Conservation (phyloP, 106 monocot species). For the Triglochin maritima region DNA sequence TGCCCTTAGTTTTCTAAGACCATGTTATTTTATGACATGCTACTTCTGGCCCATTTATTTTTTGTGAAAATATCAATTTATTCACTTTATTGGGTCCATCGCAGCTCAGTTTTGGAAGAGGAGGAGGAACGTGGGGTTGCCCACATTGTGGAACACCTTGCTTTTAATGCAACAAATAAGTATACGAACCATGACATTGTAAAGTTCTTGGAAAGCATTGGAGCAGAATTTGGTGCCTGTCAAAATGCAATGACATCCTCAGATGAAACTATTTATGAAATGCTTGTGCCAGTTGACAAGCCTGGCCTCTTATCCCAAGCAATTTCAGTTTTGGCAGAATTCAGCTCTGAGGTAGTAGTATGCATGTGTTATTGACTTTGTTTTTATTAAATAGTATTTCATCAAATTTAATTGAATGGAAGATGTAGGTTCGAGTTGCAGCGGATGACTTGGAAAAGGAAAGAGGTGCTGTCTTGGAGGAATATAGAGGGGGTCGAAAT, state of each 20-base stretch:
- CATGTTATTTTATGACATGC: too few relatives aligned
- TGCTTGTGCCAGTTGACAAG: slow-evolving; percentile 97
- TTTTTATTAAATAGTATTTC: neutral
- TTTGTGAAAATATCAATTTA: neutral
- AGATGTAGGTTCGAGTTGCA: slow-evolving; percentile 67
- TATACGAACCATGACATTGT: slow-evolving; percentile 96
- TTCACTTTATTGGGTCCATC: slow-evolving; percentile 6
- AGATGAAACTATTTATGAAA: slow-evolving; percentile 96
- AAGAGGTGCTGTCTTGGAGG: slow-evolving; percentile 94
- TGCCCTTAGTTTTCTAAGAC: too few relatives aligned
- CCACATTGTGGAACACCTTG: slow-evolving; percentile 97
- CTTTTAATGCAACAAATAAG: slow-evolving; percentile 91
- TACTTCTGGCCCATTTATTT: too few relatives aligned
- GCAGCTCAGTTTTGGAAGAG: slow-evolving; percentile 97
- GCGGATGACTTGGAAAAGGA: slow-evolving; percentile 85
- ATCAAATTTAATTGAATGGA: slow-evolving; percentile 4
- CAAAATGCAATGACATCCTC: slow-evolving; percentile 97
- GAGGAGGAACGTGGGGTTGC: slow-evolving; percentile 97
- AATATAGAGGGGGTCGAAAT: slow-evolving; percentile 92
- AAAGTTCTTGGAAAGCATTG: slow-evolving; percentile 98
- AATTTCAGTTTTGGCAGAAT: slow-evolving; percentile 92
- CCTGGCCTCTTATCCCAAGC: slow-evolving; percentile 82
- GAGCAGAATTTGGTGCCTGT: slow-evolving; percentile 99
- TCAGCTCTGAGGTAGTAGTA: slow-evolving; percentile 77
- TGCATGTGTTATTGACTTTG: neutral